These are phyloP conservation scores for Claviceps quebecensis DNA, from an alignment of 2,329 filamentous ascomycete genomes.

Conservation along the genomic window DNA sequence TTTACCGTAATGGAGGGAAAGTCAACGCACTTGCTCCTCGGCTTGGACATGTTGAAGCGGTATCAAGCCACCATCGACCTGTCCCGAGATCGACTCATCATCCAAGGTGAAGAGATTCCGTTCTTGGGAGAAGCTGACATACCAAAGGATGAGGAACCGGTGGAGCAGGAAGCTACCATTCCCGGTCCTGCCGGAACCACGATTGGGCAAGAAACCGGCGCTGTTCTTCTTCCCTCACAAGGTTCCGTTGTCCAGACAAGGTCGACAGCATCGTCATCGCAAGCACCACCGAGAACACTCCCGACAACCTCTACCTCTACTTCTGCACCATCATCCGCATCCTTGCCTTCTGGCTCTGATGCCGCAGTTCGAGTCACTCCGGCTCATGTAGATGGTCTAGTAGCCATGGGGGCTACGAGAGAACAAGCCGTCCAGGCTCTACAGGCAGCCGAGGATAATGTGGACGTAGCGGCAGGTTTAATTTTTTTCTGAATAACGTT, in stretches of 20 bases:
- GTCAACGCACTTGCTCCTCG: slow-evolving; percentile 81
- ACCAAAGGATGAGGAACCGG: slow-evolving; percentile 66
- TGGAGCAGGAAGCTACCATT: slow-evolving; percentile 68
- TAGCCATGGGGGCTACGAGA: slow-evolving; percentile 62
- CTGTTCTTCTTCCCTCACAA: slow-evolving; percentile 33
- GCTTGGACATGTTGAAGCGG: slow-evolving; percentile 91
- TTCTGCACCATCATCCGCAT: slow-evolving; percentile 11
- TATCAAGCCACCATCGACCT: slow-evolving; percentile 91
- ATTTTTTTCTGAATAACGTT: slow-evolving; percentile 7
- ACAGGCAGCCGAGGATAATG: slow-evolving; percentile 69
- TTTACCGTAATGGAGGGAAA: slow-evolving; percentile 99
- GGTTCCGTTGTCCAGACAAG: slow-evolving; percentile 9
- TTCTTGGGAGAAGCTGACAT: slow-evolving; percentile 92
- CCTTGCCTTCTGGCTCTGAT: slow-evolving; percentile 11
- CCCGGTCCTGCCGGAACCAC: slow-evolving; percentile 77
- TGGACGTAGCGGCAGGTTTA: slow-evolving; percentile 41
- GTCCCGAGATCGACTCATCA: slow-evolving; percentile 68
- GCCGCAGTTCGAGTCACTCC: slow-evolving; percentile 30
- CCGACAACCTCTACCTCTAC: slow-evolving; percentile 9
- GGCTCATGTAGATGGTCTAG: slow-evolving; percentile 61
- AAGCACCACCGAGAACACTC: slow-evolving; percentile 9
- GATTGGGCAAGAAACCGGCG: slow-evolving; percentile 72
- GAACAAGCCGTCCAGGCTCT: slow-evolving; percentile 68
- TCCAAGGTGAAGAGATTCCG: slow-evolving; percentile 74
- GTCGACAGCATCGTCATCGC: slow-evolving; percentile 1